Evolutionary conservation across 2,329 filamentous ascomycete genomes (phyloP).

Genomic region (Ophioceras dolichostomum): DNA sequence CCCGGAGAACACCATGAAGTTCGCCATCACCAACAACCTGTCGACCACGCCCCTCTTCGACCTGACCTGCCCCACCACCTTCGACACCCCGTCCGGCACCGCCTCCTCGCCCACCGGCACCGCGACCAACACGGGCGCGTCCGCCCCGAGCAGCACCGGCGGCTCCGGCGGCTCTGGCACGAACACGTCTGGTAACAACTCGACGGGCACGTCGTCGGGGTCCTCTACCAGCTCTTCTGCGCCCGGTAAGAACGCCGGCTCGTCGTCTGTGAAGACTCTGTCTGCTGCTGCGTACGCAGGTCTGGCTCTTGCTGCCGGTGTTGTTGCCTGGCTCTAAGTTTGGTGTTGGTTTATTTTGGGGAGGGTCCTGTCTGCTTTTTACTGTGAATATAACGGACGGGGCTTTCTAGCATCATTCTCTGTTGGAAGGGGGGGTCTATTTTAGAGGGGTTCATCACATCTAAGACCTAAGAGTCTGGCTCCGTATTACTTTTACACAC

Average conservation of each 20-base stretch:
- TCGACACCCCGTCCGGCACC: conserved; percentile 19
- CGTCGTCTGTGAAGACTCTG: not conserved
- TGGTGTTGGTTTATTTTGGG: not conserved
- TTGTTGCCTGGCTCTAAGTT: not conserved
- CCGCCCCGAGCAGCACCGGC: not conserved
- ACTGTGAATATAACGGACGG: too few relatives aligned
- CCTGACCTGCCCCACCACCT: conserved; percentile 36
- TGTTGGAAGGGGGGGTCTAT: too few relatives aligned
- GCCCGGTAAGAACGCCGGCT: too few relatives aligned
- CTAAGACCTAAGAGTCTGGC: too few relatives aligned
- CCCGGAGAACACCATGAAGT: conserved; percentile 45
- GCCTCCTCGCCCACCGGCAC: conserved; percentile 4
- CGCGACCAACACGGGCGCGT: not conserved
- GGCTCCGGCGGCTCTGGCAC: not conserved
- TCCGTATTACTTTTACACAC: too few relatives aligned
- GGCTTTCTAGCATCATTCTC: too few relatives aligned
- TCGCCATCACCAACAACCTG: conserved; percentile 41
- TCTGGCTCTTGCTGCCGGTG: not conserved
- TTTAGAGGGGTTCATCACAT: too few relatives aligned
- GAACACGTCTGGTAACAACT: not conserved
- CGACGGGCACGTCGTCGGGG: too few relatives aligned
- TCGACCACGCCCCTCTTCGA: conserved; percentile 38
- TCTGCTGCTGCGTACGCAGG: conserved; percentile 1
- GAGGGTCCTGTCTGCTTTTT: too few relatives aligned
- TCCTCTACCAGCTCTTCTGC: too few relatives aligned